Evolutionary conservation across 371 early-diverging fungal genomes (phyloP), one percentile per base, ranked within the genome.

Genomic region (Syncephalastrum sp.): DNA sequence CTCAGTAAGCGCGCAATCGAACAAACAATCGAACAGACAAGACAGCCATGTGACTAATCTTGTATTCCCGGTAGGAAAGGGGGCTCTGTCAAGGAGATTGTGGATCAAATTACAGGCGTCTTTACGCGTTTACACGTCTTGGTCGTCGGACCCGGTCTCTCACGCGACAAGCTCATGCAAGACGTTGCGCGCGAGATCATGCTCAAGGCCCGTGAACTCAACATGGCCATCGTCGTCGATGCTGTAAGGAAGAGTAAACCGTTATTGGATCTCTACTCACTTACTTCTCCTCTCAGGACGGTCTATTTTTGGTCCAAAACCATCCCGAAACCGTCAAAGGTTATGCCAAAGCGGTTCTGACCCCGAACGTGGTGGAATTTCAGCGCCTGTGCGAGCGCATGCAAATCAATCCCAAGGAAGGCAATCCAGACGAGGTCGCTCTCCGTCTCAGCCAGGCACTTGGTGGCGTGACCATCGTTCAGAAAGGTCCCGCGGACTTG

Each of bases 291-390:
- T 29, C 38, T 5, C 57, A 89, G 84, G 97, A 98, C 75, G 94
- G 89, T 0, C 71, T 97, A 21, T 90, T 68, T 55, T 61, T 95
- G 0, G 77, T 97, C 16, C 85, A 89, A 51, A 65, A 89, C 6
- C 54, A 86, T 8, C 94, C 95, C 0, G 85, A 82, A 0, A 51
- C 90, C 17, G 69, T 97, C 4, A 57, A 77, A 33, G 90, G 87
- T 7, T 95, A 94, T 65, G 53, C 58, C 10, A 79, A 84, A 8
- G 92, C 91, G 2, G 83, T 98, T 3, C 64, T 98, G 45, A 97
- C 98, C 3, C 98, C 97, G 3, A 98, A 98, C 66, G 69, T 85
- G 4, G 88, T 84, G 16, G 98, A 98, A 71, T 96, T 94, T 62
- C 69, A 71, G 17, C 79, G 93, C 0, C 80, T 98, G 19, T 91